Evolutionary conservation across 2,329 filamentous ascomycete species (phyloP).

Genomic region (Fragosphaeria purpurea): DNA sequence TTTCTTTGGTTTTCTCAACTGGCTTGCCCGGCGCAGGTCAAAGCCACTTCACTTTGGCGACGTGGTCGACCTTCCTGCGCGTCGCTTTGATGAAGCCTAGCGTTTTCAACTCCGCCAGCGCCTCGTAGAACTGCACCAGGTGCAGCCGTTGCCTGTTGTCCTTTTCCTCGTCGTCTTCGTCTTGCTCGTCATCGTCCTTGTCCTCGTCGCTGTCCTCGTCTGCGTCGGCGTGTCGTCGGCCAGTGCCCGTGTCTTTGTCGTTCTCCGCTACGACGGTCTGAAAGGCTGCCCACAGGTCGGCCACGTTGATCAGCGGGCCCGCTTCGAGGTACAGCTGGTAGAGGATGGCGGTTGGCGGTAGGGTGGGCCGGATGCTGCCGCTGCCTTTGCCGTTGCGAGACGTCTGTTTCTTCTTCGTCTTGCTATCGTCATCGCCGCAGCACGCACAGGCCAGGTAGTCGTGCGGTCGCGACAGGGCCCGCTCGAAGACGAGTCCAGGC

Average conservation of each 20-base stretch:
- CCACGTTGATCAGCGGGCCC: constrained; percentile 65
- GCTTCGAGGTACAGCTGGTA: constrained; percentile 75
- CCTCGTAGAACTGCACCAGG: constrained; percentile 73
- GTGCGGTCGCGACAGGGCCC: constrained; percentile 60
- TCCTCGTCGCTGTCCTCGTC: constrained; percentile 31
- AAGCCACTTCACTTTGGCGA: constrained; percentile 81
- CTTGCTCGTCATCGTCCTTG: constrained; percentile 25
- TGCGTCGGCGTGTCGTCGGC: too few relatives aligned
- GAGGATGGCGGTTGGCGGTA: constrained; percentile 62
- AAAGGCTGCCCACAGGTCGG: constrained; percentile 72
- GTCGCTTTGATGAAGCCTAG: constrained; percentile 84
- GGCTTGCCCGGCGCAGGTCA: constrained; percentile 16
- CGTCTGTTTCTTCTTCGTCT: constrained; percentile 8
- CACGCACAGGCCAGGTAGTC: constrained; percentile 70
- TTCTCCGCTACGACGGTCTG: constrained; percentile 43
- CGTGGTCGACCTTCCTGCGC: constrained; percentile 84
- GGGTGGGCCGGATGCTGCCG: constrained; percentile 44
- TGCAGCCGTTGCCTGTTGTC: constrained; percentile 40
- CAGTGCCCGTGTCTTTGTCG: too few relatives aligned
- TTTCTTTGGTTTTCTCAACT: too few relatives aligned
- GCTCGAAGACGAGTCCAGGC: constrained; percentile 60
- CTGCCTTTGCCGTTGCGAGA: constrained; percentile 20
- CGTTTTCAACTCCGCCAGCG: constrained; percentile 71
- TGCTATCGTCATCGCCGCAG: constrained; percentile 36
- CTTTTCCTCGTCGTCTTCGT: constrained; percentile 32